Base-by-base conservation (phyloP, 75 land plant species). In the Gnetum montanum region DNA sequence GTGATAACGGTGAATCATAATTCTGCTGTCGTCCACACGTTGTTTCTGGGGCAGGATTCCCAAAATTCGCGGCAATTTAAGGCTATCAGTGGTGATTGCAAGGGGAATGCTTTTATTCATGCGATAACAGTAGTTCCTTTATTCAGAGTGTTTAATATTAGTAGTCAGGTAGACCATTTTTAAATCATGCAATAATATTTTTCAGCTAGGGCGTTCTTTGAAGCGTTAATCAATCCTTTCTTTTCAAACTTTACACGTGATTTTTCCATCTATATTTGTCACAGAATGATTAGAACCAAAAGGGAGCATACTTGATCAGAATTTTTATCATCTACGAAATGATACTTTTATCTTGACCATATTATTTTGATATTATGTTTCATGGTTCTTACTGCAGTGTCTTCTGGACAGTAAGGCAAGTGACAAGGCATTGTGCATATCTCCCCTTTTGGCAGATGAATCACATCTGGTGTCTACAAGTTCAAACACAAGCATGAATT, bases 61-160 rank as follows among this genome's bases (percentile, higher is more conserved):
- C 75, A 74, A 58, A 78, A 71, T 58, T 67, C 89, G 48, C 82
- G 95, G 8, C 78, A 79, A 36, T 77, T 73, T 45, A 82, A 69
- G 63, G 96, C 79, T 16, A 76, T 93, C 57, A 93, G 78, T 49
- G 92, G 85, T 51, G 99, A 95, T 75, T 78, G 64, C 44, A 95
- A 76, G 63, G 99, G 99, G 51, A 56, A 75, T 37, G 81, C 86
- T 58, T 54, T 78, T 48, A 65, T 90, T 27, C 92, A 86, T 77
- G 43, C 70, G 15, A 73, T 81, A 46, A 71, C 85, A 48, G 61
- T 78, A 34, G 64, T 86, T 60, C 85, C 80, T 34, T 57, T 81
- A 54, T 70, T 90, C 13, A 77, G 79, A 49, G 70, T 70, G 43
- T 63, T 79, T 53, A 66, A 86, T 36, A 55, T 70, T 16, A 72